Evolutionary conservation across 371 early-diverging fungal species (phyloP).

Genomic region (Zopfochytrium polystomum): DNA sequence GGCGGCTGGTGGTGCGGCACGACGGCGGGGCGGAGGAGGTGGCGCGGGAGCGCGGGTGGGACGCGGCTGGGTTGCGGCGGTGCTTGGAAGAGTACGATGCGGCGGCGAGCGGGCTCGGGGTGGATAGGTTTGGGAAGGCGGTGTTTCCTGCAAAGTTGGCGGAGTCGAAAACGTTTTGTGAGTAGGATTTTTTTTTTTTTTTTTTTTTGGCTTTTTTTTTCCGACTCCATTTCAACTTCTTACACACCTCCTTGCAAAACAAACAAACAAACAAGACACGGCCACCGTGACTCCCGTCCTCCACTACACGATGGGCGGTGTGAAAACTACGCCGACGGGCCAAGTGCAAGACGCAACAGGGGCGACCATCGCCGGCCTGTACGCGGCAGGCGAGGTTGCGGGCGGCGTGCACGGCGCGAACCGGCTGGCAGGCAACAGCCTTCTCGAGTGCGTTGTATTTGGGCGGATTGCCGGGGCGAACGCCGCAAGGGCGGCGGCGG

Average conservation of each 20-base stretch:
- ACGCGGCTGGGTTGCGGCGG: too few species aligned
- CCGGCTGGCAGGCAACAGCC: constrained; percentile 92
- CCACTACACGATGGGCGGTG: constrained; percentile 93
- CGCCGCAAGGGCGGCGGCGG: too few species aligned
- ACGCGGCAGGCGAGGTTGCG: constrained; percentile 86
- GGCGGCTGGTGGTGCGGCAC: constrained; percentile 69
- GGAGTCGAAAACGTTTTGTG: constrained; percentile 47
- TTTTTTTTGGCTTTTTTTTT: neutral
- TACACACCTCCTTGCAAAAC: neutral
- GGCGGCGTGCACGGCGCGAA: constrained; percentile 93
- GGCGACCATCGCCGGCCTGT: constrained; percentile 70
- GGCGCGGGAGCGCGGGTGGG: constrained; percentile 67
- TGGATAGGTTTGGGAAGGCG: constrained; percentile 78
- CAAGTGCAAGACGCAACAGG: constrained; percentile 54
- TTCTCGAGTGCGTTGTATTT: constrained; percentile 90
- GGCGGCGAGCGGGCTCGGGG: constrained; percentile 54
- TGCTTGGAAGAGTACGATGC: constrained; percentile 60
- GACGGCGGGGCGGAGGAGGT: constrained; percentile 60
- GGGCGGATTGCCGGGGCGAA: constrained; percentile 87
- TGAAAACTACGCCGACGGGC: constrained; percentile 68
- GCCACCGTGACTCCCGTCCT: constrained; percentile 83
- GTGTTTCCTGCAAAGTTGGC: constrained; percentile 69
- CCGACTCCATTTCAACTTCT: neutral
- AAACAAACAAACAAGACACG: constrained; percentile 55
- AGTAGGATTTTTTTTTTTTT: constrained; percentile 2